These are phyloP conservation scores for Bipolaris bicolor DNA, from an alignment of 2,329 filamentous ascomycete species.

Conservation along the genomic window DNA sequence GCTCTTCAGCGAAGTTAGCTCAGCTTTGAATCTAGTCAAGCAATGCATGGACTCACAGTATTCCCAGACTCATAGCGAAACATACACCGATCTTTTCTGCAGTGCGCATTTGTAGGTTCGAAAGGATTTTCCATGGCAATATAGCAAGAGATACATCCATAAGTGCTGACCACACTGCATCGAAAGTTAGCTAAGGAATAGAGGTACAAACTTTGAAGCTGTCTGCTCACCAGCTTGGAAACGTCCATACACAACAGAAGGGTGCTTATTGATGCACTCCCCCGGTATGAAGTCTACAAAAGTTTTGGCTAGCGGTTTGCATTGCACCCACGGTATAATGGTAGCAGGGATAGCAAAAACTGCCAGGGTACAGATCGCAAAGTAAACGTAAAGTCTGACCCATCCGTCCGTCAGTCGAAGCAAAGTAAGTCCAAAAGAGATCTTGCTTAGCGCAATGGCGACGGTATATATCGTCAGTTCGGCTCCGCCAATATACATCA, in stretches of 20 bases:
- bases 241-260: conserved; percentile 16
- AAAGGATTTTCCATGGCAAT: conserved; percentile 20
- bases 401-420: conserved; percentile 19
- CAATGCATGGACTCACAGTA: conserved; percentile 13
- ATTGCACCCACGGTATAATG: conserved; percentile 16
- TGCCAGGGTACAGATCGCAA: conserved; percentile 16
- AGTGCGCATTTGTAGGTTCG: conserved; percentile 17
- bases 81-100: conserved; percentile 20
- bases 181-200: conserved; percentile 4
- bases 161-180: conserved; percentile 17
- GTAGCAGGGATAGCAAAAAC: conserved; percentile 16
- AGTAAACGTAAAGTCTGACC: conserved; percentile 14
- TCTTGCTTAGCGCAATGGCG: conserved; percentile 23
- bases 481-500: conserved; percentile 17
- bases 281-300: conserved; percentile 19
- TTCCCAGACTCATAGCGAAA: conserved; percentile 20
- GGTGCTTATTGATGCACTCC: conserved; percentile 16
- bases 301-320: conserved; percentile 18
- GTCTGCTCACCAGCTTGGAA: conserved; percentile 18
- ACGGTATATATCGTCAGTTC: conserved; percentile 17
- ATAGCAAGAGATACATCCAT: conserved; percentile 19
- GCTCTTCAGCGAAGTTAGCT: conserved; percentile 11
- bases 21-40: not conserved
- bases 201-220: not conserved
- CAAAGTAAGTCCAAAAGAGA: conserved; percentile 23